Evolutionary conservation across 192 early-diverging fungal genomes (phyloP).

Genomic region (Haplosporangium gracile): DNA sequence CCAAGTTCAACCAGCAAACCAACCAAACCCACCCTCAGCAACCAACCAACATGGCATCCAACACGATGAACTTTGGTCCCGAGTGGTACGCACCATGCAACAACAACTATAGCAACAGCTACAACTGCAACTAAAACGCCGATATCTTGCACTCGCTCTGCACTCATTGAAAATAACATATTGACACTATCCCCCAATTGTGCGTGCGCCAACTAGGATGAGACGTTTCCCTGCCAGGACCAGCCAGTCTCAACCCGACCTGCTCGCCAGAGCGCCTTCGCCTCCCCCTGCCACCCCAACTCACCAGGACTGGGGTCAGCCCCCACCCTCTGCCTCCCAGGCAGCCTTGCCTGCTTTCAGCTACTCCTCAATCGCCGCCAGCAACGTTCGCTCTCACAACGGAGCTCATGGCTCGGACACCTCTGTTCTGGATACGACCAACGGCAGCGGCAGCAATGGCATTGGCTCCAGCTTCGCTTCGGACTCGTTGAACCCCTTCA

Average conservation of each 20-base stretch:
- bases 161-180: not conserved
- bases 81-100: slow-evolving; percentile 69
- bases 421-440: slow-evolving; percentile 13
- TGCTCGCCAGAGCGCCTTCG: slow-evolving; percentile 18
- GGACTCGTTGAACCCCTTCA: slow-evolving; percentile 65
- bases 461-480: slow-evolving; percentile 11
- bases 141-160: not conserved
- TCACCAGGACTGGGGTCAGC: slow-evolving; percentile 32
- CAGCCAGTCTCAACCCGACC: slow-evolving; percentile 27
- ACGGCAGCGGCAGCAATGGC: not conserved
- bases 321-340: slow-evolving; percentile 14
- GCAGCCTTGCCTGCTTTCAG: slow-evolving; percentile 39
- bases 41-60: slow-evolving; percentile 41
- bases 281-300: slow-evolving; percentile 33
- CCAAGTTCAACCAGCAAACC: not conserved
- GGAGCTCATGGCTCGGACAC: slow-evolving; percentile 16
- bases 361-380: slow-evolving; percentile 46
- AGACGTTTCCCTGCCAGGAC: slow-evolving; percentile 50
- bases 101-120: not conserved
- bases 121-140: not conserved
- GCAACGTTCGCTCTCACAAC: slow-evolving; percentile 42
- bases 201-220: slow-evolving; percentile 25
- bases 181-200: slow-evolving; percentile 1
- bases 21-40: slow-evolving; percentile 3
- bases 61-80: slow-evolving; percentile 86